phyloP scores from a whole-genome alignment of 73 alveolate species.

The Diophrys appendiculata region DNA sequence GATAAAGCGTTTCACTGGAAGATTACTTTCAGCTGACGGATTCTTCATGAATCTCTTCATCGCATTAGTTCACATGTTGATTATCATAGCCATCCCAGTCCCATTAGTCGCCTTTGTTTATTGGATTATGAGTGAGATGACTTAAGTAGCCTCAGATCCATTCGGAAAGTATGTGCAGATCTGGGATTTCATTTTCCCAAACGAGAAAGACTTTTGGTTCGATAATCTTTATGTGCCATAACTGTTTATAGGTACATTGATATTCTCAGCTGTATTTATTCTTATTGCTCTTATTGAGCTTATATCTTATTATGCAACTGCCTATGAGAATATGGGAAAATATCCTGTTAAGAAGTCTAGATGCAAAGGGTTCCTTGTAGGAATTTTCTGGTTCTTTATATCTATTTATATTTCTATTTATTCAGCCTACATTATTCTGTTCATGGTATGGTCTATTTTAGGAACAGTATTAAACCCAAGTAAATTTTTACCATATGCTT shows the following conservation, averaged over 20 bases:
- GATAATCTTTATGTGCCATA: background rate
- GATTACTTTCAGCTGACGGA: background rate
- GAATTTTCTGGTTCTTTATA: slow-evolving; percentile 4
- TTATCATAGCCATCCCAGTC: background rate
- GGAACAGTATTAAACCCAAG: slow-evolving; percentile 20
- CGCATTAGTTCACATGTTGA: background rate
- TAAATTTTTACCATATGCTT: slow-evolving; percentile 13
- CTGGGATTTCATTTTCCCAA: background rate
- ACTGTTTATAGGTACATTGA: background rate
- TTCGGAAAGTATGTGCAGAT: background rate
- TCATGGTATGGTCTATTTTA: slow-evolving; percentile 16
- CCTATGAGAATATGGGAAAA: slow-evolving; percentile 18
- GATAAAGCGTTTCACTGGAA: background rate
- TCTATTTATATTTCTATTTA: background rate
- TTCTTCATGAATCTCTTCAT: background rate
- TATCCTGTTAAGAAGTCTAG: background rate
- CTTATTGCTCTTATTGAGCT: slow-evolving; percentile 4
- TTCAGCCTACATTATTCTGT: slow-evolving; percentile 3
- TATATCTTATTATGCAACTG: slow-evolving; percentile 15
- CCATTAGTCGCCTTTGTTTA: background rate
- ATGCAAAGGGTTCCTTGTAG: background rate
- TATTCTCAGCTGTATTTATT: background rate
- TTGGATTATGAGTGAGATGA: background rate
- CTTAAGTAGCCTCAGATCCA: background rate
- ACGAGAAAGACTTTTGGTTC: slow-evolving; percentile 6